phyloP scores from a whole-genome alignment of 2,329 filamentous ascomycete genomes.

The Xylariaceae sp. region DNA sequence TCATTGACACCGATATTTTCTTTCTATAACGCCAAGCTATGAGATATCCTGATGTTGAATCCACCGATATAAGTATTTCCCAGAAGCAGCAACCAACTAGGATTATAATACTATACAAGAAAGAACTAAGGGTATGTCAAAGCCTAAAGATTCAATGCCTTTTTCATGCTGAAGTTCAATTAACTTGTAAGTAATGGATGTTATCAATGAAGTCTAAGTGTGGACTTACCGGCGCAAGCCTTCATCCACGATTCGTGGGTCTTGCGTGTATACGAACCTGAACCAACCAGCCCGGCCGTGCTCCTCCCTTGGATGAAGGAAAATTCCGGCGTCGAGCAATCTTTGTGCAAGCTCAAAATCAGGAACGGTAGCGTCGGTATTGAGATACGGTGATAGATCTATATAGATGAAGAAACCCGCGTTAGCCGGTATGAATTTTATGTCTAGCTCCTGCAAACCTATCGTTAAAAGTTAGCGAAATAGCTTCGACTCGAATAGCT shows the following conservation, averaged over 20 bases:
- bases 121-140: background rate
- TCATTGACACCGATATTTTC: too few relatives aligned
- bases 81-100: too few relatives aligned
- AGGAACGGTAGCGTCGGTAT: constrained; percentile 20
- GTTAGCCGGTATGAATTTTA: constrained; percentile 53
- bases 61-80: too few relatives aligned
- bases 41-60: too few relatives aligned
- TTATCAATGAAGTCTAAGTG: background rate
- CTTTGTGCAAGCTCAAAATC: constrained; percentile 50
- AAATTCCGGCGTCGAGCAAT: constrained; percentile 51
- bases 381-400: constrained; percentile 50
- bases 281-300: constrained; percentile 56
- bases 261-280: constrained; percentile 54
- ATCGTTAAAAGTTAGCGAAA: background rate
- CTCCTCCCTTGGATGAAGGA: constrained; percentile 52
- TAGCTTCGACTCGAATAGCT: too few relatives aligned
- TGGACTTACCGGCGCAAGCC: constrained; percentile 33
- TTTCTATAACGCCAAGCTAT: too few relatives aligned
- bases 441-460: constrained; percentile 33
- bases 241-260: constrained; percentile 39
- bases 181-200: background rate
- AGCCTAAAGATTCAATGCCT: background rate
- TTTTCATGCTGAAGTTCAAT: background rate
- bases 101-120: too few relatives aligned
- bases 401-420: constrained; percentile 62